Evolutionary conservation across 1,284 basidiomycete species (phyloP).

Genomic region (Ceratobasidium sp.): DNA sequence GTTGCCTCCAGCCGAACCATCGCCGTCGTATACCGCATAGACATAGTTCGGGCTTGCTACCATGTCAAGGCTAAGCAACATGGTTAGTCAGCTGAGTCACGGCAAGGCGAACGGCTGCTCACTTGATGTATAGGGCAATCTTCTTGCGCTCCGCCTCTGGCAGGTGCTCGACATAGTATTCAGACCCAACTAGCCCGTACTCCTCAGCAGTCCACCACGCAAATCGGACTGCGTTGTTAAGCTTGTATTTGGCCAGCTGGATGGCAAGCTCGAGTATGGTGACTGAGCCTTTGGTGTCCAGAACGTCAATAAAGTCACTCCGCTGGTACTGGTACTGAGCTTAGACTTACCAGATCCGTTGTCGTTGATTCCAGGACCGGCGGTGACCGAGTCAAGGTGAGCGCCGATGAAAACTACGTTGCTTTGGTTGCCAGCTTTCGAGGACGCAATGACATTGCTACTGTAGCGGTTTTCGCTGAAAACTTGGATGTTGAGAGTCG

Average conservation of each 20-base stretch:
- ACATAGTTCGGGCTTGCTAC: constrained; percentile 39
- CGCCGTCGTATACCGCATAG: constrained; percentile 33
- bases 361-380: constrained; percentile 34
- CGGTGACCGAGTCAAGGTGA: constrained; percentile 30
- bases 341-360: constrained; percentile 28
- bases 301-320: not conserved
- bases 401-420: constrained; percentile 27
- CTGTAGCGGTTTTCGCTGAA: constrained; percentile 13
- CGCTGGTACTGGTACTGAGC: no score
- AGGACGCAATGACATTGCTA: constrained; percentile 31
- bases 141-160: constrained; percentile 36
- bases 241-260: constrained; percentile 34
- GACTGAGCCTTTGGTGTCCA: constrained; percentile 22
- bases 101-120: not conserved
- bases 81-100: not conserved
- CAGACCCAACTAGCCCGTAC: constrained; percentile 26
- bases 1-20: constrained; percentile 36
- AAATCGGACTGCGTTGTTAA: constrained; percentile 36
- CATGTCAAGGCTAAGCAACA: constrained; percentile 22
- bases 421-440: constrained; percentile 28
- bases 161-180: constrained; percentile 25
- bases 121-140: constrained; percentile 37
- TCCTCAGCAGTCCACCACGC: constrained; percentile 39
- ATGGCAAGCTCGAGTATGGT: constrained; percentile 28
- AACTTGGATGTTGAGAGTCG: constrained; percentile 6